Conservation (phyloP, 1,284 basidiomycete genomes). For the Pseudozyma sp. region DNA sequence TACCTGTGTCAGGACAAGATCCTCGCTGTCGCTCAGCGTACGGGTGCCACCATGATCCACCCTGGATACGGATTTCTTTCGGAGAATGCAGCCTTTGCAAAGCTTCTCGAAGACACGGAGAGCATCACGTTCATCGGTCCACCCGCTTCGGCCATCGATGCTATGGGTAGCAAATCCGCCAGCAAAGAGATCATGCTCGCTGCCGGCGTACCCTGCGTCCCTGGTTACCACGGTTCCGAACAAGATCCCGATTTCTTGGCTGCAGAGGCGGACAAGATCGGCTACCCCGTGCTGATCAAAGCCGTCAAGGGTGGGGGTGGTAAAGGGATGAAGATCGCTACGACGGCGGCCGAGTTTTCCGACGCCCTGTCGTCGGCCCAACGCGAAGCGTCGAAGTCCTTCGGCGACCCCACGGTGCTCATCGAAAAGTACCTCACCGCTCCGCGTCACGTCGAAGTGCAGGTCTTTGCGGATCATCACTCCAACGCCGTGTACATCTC, state of each 20-base stretch:
- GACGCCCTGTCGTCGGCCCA: slow-evolving; percentile 85
- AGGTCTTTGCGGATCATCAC: slow-evolving; percentile 73
- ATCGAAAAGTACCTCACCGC: slow-evolving; percentile 64
- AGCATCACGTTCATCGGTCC: slow-evolving; percentile 69
- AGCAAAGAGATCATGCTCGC: slow-evolving; percentile 86
- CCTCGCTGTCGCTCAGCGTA: slow-evolving; percentile 80
- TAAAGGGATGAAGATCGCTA: slow-evolving; percentile 70
- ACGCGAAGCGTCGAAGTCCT: slow-evolving; percentile 74
- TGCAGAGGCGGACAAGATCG: slow-evolving; percentile 73
- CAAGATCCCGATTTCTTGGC: slow-evolving; percentile 78
- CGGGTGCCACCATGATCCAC: slow-evolving; percentile 81
- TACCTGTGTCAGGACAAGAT: slow-evolving; percentile 91
- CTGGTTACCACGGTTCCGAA: slow-evolving; percentile 84
- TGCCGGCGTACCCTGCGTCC: slow-evolving; percentile 91
- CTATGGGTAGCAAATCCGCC: slow-evolving; percentile 83
- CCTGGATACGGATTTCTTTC: slow-evolving; percentile 92
- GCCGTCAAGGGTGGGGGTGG: slow-evolving; percentile 70
- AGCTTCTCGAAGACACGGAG: slow-evolving; percentile 34
- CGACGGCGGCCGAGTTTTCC: slow-evolving; percentile 75
- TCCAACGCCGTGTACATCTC: slow-evolving; percentile 83
- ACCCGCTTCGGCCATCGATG: slow-evolving; percentile 69
- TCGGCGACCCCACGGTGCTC: slow-evolving; percentile 72
- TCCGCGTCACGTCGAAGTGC: slow-evolving; percentile 77
- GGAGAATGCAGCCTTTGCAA: slow-evolving; percentile 58
- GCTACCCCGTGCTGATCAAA: slow-evolving; percentile 70